Evolutionary conservation across 176 grass and related monocot genomes (phyloP), one percentile per base, ranked within the genome.

Genomic region (Juncus effusus): DNA sequence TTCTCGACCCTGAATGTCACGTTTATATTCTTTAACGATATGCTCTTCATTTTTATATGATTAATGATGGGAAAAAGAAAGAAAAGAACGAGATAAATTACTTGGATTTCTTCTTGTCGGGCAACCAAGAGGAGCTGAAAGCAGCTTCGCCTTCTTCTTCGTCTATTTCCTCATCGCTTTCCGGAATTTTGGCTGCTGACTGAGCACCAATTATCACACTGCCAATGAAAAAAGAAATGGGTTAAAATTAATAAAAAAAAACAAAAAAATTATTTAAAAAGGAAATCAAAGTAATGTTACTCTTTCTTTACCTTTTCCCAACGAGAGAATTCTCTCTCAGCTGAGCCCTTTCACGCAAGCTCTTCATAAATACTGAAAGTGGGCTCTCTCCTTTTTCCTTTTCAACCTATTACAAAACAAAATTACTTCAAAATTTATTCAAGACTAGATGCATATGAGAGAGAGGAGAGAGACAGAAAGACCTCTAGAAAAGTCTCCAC

Each of bases 31-130:
- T 28, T 28, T 28, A 28, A 28, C 1, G 19, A 28, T 28, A 28
- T 28, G 19, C 1, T 28, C 19, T 28, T 28, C 19, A 28, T 28
- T 28, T 28, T 28, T 28, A 28, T 28, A 28, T 28, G 19, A 28
- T 28, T 36, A 61, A 61, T 61, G 6, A 36, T 61, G 47, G 14
- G 51, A 63, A 74, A 38, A 11, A 54, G 13, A 75, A 50, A 10
- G 10, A 16, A 4, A 12, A 52, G 41, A 47, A 57, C 10, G 42
- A 36, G 38, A 40, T 38, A 77, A 54, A 80, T 13, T 80, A 92
- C 88, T 82, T 83, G 12, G 61, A 60, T 77, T 86, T 96, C 87
- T 91, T 96, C 76, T 97, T 92, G 74, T 97, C 85, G 57, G 82
- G 60, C 71, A 97, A 57, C 80, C 56, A 86, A 53, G 82, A 81